Evolutionary conservation across 73 alveolate genomes (phyloP).

Genomic region (Urostyla sp.): DNA sequence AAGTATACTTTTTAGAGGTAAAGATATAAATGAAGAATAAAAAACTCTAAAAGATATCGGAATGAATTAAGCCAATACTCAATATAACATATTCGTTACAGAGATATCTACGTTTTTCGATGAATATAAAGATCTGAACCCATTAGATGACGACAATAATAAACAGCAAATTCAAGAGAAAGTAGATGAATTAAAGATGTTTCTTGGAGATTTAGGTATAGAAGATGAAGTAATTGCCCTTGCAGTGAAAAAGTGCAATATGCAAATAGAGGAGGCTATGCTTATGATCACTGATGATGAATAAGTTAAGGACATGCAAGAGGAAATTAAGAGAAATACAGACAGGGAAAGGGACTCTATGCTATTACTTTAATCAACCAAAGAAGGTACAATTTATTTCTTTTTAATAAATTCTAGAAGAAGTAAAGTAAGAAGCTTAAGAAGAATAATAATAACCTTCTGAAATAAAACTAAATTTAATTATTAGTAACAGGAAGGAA

Average conservation of each 20-base stretch:
- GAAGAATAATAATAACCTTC: conserved; percentile 24
- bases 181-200: not conserved
- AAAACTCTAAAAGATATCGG: conserved; percentile 59
- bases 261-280: conserved; percentile 65
- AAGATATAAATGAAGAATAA: conserved; percentile 53
- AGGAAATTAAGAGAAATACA: conserved; percentile 55
- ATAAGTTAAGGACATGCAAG: conserved; percentile 40
- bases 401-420: not conserved
- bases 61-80: not conserved
- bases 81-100: conserved; percentile 13
- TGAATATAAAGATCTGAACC: no score
- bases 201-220: not conserved
- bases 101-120: no score
- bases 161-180: not conserved
- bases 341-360: conserved; percentile 42
- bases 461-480: conserved; percentile 58
- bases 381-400: no score
- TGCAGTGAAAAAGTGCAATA: conserved; percentile 64
- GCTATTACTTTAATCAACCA: conserved; percentile 32
- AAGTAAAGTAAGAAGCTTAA: conserved; percentile 21
- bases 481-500: conserved; percentile 62
- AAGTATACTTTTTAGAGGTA: conserved; percentile 46
- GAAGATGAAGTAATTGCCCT: conserved; percentile 48
- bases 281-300: conserved; percentile 62
- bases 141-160: not conserved